Base-by-base conservation (phyloP, 139 green algal species). In the Eudorina sp. region DNA sequence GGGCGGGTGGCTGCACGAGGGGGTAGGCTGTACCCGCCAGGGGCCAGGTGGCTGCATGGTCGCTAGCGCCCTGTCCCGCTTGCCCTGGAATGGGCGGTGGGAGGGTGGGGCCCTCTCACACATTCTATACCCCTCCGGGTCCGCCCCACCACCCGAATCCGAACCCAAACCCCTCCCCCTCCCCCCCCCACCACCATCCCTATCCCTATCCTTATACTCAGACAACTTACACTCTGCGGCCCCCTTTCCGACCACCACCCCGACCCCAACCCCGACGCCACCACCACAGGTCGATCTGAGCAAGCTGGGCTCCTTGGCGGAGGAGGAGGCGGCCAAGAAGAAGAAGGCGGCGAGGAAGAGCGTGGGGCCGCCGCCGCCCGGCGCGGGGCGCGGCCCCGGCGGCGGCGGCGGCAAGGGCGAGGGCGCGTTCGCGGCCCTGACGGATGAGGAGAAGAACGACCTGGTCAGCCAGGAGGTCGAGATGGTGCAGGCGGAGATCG, bases 371-470 rank as follows among this genome's bases (percentile, higher is more conserved):
- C 21, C 92, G 14, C 16, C n/a, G 58, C 79, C 6, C 25, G 40
- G 31, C 38, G 90, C 64, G 89, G 93, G 11, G 64, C n/a, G n/a
- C n/a, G 95, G 90, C 58, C 41, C 60, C 4, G 90, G 86, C 23
- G 76, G 84, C 40, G 51, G 75, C 3, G 95, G 90, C 51, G 64
- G 68, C 11, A 90, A 89, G 40, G 83, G 88, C 41, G 53, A 86
- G 5, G 84, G 86, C 3, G 11, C 48, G 29, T 90, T 93, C 36
- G 25, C 81, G 19, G 73, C 60, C 41, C 90, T 96, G 3, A 95
- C 88, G 21, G 89, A 93, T 45, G 94, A 96, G 60, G 94, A 96
- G 86, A 95, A 96, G 85, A 93, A 94, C 53, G 94, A 96, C 60
- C 89, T 96, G 43, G 92, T 94, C 36, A 90, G 84, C 68, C 77